These are phyloP conservation scores for Fusarium cicatricum DNA, from an alignment of 2,329 filamentous ascomycete species.

Conservation along the genomic window DNA sequence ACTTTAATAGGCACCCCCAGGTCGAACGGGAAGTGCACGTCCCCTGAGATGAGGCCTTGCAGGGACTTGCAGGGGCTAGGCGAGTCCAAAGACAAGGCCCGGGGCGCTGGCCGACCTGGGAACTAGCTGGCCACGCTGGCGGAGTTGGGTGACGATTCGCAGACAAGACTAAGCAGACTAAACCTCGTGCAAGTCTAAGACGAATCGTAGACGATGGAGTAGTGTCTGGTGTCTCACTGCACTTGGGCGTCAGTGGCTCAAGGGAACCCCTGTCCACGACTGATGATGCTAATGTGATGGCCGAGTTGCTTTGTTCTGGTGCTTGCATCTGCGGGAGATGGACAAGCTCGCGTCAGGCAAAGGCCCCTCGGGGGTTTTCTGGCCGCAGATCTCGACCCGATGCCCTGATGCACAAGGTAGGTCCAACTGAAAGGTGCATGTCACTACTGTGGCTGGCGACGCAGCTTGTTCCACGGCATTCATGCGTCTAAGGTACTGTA, in stretches of 20 bases:
- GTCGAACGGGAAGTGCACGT: constrained; percentile 38
- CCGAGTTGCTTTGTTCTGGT: no score
- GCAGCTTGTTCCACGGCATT: constrained; percentile 26
- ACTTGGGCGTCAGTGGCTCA: constrained; percentile 26
- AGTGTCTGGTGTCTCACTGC: no score
- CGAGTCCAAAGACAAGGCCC: constrained; percentile 21
- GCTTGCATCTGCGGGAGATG: constrained; percentile 23
- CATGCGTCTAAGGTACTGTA: no score
- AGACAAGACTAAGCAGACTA: no score
- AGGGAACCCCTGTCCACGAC: constrained; percentile 7
- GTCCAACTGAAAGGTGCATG: constrained; percentile 32
- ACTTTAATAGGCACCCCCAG: constrained; percentile 23
- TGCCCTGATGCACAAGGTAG: constrained; percentile 13
- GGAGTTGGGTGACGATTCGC: no score
- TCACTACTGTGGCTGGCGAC: constrained; percentile 21
- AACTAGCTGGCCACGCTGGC: constrained; percentile 24
- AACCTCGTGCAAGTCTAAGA: no score
- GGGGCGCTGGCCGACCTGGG: constrained; percentile 28
- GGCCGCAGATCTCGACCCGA: constrained; percentile 27
- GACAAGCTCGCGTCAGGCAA: constrained; percentile 15
- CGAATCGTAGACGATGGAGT: no score
- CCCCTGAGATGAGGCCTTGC: constrained; percentile 28
- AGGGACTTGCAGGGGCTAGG: constrained; percentile 30
- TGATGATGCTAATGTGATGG: constrained; percentile 2
- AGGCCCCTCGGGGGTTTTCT: constrained; percentile 19